Base-by-base conservation (phyloP, 1,284 basidiomycete genomes). In the Apiotrichum siamense region DNA sequence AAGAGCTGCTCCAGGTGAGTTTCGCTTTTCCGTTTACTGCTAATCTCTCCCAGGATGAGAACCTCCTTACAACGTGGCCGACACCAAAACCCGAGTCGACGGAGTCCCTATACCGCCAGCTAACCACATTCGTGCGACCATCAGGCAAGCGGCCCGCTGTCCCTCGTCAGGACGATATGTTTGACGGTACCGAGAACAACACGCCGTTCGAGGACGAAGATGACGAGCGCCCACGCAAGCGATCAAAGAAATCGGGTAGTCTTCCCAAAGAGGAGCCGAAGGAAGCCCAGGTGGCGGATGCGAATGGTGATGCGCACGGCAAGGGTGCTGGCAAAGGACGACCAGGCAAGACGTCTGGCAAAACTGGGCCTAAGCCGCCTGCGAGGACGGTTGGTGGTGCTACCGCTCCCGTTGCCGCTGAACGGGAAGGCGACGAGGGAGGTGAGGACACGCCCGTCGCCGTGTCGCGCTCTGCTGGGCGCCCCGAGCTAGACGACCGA, bases 1-100 rank as follows among this genome's bases (percentile, higher is more conserved):
- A 96, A 67, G 88, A 92, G 72, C 70, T 89, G 47, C 75, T 93
- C 37, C 81, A 90, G 80, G 89, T 88, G 77, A 61, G 75, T 67
- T 38, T 15, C 17, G 11, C 15, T 15, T 9, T 25, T 17, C 12
- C 23, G 17, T 15, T 5, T 37, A 18, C 46, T 46, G 42, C 40
- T 49, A 20, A 36, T n/a, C n/a, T n/a, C 52, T 17, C 39, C 13
- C 66, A 93, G 86, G 88, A 89, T 69, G 78, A 79, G 43, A 81
- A 81, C 44, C 81, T 82, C 63, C 76, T 94, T 24, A 77, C 86
- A 13, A 90, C 72, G 86, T 96, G 68, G 78, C 81, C 56, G 85
- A 89, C 72, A 75, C 77, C 33, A 81, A 89, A 72, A 78, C 80
- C 36, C 81, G 87, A 67, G 80, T 88, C 57, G 20, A 64, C 60